phyloP scores from a whole-genome alignment of 1,284 basidiomycete genomes.

The Schizopora paradoxa region DNA sequence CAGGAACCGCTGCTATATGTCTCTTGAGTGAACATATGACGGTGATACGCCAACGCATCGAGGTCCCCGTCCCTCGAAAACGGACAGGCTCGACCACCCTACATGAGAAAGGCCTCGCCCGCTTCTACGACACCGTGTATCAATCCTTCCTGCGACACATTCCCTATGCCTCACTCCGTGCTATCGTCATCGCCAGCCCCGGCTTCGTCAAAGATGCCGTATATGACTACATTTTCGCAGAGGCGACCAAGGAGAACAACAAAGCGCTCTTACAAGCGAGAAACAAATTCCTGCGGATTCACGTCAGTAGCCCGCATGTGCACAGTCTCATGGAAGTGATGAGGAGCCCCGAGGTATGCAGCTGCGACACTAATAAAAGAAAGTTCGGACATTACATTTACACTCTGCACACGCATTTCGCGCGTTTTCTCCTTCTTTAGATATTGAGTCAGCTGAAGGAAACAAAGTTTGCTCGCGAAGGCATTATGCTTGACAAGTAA shows the following conservation, averaged over 20 bases:
- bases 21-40: conserved; percentile 97
- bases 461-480: conserved; percentile 96
- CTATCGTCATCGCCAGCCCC: conserved; percentile 94
- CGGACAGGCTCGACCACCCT: conserved; percentile 75
- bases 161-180: conserved; percentile 76
- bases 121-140: conserved; percentile 84
- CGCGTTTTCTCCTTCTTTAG: conserved; percentile 30
- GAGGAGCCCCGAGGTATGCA: conserved; percentile 82
- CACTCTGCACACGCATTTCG: conserved; percentile 6
- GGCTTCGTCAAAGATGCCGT: conserved; percentile 94
- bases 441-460: conserved; percentile 80
- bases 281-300: conserved; percentile 88
- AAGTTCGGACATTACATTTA: conserved; percentile 1
- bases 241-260: conserved; percentile 79
- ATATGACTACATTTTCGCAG: conserved; percentile 78
- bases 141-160: conserved; percentile 87
- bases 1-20: conserved; percentile 89
- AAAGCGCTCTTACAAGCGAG: conserved; percentile 72
- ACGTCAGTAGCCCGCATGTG: conserved; percentile 91
- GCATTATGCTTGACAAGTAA: conserved; percentile 84
- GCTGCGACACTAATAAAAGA: neutral
- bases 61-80: conserved; percentile 88
- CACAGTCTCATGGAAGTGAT: conserved; percentile 94
- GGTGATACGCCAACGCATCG: conserved; percentile 86
- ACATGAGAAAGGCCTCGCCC: conserved; percentile 82